Conservation (phyloP, 306 rosid species). For the Potentilla sterilis region DNA sequence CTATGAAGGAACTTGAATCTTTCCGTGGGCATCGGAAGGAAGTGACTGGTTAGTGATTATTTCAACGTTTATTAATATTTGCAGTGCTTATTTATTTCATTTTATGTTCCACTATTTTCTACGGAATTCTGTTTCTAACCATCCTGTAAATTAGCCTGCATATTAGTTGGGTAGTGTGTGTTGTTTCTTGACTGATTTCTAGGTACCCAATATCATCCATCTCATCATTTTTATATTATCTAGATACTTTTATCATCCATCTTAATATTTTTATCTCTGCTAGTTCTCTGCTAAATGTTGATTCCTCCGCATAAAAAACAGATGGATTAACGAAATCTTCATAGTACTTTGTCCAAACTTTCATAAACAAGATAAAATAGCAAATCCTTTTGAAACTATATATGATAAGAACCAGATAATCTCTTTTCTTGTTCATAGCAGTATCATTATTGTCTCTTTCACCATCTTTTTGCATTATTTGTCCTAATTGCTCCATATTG, state of each 20-base stretch:
- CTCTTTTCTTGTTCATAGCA: background rate
- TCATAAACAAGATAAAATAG: background rate
- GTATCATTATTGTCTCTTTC: background rate
- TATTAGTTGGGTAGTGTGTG: background rate
- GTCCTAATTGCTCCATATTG: background rate
- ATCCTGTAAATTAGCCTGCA: background rate
- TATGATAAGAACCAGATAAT: background rate
- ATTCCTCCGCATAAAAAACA: background rate
- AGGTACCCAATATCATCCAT: background rate
- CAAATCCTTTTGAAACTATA: background rate
- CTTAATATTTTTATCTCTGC: background rate
- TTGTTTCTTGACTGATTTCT: background rate
- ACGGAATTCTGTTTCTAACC: background rate
- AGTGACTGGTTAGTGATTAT: constrained; percentile 68
- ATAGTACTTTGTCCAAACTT: background rate
- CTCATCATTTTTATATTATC: background rate
- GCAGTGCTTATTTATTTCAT: background rate
- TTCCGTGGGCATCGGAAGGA: constrained; percentile 98
- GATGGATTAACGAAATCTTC: background rate
- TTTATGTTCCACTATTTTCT: background rate
- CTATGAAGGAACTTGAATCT: constrained; percentile 99
- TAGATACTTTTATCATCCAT: background rate
- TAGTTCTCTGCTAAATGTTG: background rate
- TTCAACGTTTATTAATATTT: background rate
- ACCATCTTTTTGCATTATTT: background rate